Conservation (phyloP, 2,329 filamentous ascomycete species). For the Fusarium duplospermum region DNA sequence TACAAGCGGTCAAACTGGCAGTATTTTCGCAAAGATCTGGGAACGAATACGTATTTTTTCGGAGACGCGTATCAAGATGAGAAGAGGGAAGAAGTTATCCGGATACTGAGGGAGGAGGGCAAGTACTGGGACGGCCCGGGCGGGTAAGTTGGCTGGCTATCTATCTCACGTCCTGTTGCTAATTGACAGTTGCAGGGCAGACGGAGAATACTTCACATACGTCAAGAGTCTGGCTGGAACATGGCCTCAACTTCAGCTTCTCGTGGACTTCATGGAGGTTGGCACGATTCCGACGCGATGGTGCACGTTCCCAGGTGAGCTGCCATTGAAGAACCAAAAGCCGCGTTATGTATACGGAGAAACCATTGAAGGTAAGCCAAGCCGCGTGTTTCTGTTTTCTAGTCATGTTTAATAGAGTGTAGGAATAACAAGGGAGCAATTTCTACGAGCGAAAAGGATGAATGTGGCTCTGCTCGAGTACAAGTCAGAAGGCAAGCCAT, state of each 20-base stretch:
- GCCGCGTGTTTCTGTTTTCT: fast-evolving
- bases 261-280: slow-evolving; percentile 1
- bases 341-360: neutral
- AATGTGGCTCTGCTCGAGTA: neutral
- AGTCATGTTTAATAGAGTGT: neutral
- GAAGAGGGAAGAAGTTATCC: neutral
- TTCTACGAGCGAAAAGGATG: neutral
- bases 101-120: neutral
- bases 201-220: neutral
- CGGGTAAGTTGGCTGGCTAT: neutral
- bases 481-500: neutral
- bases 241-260: slow-evolving; percentile 1
- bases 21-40: neutral
- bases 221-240: neutral
- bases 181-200: neutral
- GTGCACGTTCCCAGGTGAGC: neutral
- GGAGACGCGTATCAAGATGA: neutral
- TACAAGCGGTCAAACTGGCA: neutral
- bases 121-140: neutral
- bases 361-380: neutral
- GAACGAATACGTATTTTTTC: neutral
- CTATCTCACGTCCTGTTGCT: neutral
- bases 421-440: neutral
- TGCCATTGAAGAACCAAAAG: neutral
- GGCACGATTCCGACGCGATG: neutral